Evolutionary conservation across 2,329 filamentous ascomycete species (phyloP), one percentile per base, ranked within the genome.

Genomic region (Colletotrichum limetticola): DNA sequence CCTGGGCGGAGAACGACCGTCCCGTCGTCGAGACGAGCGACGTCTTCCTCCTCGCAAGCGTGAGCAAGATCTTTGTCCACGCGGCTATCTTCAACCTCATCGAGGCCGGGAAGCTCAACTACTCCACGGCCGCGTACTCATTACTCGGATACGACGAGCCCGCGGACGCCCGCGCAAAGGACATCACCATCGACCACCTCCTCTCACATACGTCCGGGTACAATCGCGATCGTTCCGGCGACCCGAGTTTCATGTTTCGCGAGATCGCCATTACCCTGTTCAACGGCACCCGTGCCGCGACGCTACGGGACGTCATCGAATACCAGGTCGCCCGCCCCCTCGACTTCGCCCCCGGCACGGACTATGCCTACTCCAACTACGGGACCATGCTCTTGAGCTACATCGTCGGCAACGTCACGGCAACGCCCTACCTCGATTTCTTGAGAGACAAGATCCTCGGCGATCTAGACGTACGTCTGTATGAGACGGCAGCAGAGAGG

Each of bases 51-150:
- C 49, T 76, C 4, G 72, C 70, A 24, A 76, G 72, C 37, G 28
- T 76, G 4, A 74, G 74, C 46, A 76, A 76, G 37, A 70, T 76
- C 28, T 76, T 75, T 53, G 30, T 66, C 12, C 63, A 76, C 49
- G 75, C 74, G 8, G 67, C 74, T 26, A 58, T 76, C 26, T 49
- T 16, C 28, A 52, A 73, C 56, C 61, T 75, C 24, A 42, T 75
- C 16, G 55, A 69, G 22, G 37, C 75, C n/a, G 61, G 67, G 14
- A 56, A 49, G 26, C 56, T 76, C 24, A 68, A 75, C 6, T 26
- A 26, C 14, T 62, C 52, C 1, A 69, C 70, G 2, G 35, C 35
- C 0, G 73, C 68, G 1, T 76, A 76, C 52, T 57, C 55, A 1
- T 57, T 72, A 8, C 68, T 74, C 0, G 74, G 68, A 5, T 76